A percentile compares a stretch with the other conserved stretches of the same genome.
Conservation (phyloP, 1,284 basidiomycete species). For the Malassezia arunalokei region DNA sequence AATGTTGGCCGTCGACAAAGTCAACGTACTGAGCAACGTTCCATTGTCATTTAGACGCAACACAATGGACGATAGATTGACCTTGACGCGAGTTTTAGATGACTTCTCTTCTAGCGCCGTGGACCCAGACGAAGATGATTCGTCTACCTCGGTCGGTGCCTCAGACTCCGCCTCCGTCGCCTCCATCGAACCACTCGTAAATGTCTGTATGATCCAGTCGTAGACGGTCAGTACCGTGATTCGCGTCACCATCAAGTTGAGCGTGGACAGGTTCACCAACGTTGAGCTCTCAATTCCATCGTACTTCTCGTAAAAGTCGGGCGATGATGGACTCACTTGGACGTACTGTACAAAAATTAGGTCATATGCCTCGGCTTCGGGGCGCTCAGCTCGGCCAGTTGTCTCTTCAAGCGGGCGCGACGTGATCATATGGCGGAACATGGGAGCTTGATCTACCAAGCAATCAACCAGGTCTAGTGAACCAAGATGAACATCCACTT, state of each 20-base stretch:
- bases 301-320: constrained; percentile 69
- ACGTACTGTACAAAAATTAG: constrained; percentile 74
- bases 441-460: constrained; percentile 55
- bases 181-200: constrained; percentile 15
- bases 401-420: constrained; percentile 48
- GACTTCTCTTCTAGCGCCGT: background rate
- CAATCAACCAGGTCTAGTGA: constrained; percentile 52
- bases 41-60: constrained; percentile 69
- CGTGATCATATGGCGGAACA: constrained; percentile 59
- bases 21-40: constrained; percentile 66
- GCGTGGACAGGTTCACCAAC: constrained; percentile 78
- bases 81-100: constrained; percentile 63
- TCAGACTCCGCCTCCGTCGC: background rate
- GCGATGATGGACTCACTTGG: constrained; percentile 62
- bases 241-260: constrained; percentile 77
- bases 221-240: constrained; percentile 84
- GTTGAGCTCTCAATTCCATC: constrained; percentile 81
- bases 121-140: constrained; percentile 39
- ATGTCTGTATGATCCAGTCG: constrained; percentile 83
- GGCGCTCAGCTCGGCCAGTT: background rate
- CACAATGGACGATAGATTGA: constrained; percentile 78
- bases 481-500: constrained; percentile 69
- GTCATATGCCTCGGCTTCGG: constrained; percentile 47
- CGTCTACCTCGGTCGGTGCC: background rate
- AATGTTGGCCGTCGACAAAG: constrained; percentile 81